These are phyloP conservation scores for Paxillus involutus DNA, from an alignment of 768 basidiomycete species.

Conservation along the genomic window DNA sequence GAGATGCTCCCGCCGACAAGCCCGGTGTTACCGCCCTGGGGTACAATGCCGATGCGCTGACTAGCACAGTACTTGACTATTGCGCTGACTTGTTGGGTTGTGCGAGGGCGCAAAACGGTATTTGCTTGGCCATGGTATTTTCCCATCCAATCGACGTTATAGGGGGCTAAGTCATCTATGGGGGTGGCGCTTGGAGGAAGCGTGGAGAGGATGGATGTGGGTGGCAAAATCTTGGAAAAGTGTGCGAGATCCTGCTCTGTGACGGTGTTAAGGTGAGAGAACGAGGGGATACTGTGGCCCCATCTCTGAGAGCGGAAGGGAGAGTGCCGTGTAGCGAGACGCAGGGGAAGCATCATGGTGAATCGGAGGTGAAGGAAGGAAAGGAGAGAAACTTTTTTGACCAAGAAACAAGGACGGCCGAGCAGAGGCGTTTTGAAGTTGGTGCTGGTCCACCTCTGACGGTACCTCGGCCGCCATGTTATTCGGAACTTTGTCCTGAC, in stretches of 20 bases:
- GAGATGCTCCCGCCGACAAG: slow-evolving; percentile 96
- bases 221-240: slow-evolving; percentile 64
- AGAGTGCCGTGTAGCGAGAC: neutral
- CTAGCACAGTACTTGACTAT: slow-evolving; percentile 87
- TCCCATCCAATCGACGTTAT: slow-evolving; percentile 95
- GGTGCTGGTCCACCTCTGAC: too few relatives aligned
- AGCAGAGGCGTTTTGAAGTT: too few relatives aligned
- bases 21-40: slow-evolving; percentile 98
- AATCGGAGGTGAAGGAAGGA: too few relatives aligned
- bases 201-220: slow-evolving; percentile 67
- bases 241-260: slow-evolving; percentile 60
- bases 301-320: slow-evolving; percentile 8
- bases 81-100: slow-evolving; percentile 83
- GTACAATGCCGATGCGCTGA: slow-evolving; percentile 83
- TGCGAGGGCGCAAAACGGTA: slow-evolving; percentile 87
- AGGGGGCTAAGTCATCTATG: slow-evolving; percentile 68
- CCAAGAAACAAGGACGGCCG: too few relatives aligned
- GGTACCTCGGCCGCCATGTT: too few relatives aligned
- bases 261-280: slow-evolving; percentile 45
- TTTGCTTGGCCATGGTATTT: slow-evolving; percentile 86
- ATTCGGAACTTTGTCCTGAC: too few relatives aligned
- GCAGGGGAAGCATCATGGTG: slow-evolving; percentile 10
- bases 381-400: too few relatives aligned
- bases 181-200: slow-evolving; percentile 48
- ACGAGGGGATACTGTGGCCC: slow-evolving; percentile 20